These are phyloP conservation scores for Oleoguttula mirabilis DNA, from an alignment of 495 filamentous ascomycete genomes.

Conservation along the genomic window DNA sequence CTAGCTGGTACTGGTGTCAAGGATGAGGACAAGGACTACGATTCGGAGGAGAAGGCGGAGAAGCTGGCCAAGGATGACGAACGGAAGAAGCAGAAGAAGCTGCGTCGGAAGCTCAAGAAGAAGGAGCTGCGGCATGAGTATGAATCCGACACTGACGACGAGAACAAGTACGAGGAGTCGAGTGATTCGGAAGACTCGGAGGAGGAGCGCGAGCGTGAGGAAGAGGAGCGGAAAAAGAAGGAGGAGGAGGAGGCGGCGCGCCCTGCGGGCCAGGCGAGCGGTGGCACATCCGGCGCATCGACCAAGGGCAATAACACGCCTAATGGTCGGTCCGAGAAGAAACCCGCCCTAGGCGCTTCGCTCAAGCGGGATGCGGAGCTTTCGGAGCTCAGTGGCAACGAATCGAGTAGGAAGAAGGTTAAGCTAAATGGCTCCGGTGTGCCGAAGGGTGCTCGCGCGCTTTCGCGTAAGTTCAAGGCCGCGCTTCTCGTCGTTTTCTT, in stretches of 20 bases:
- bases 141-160: slow-evolving; percentile 39
- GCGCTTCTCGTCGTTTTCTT: too few species aligned
- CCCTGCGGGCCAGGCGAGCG: slow-evolving; percentile 33
- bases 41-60: slow-evolving; percentile 61
- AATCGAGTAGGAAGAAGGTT: slow-evolving; percentile 85
- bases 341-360: slow-evolving; percentile 33
- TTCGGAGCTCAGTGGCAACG: slow-evolving; percentile 83
- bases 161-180: slow-evolving; percentile 18
- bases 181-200: slow-evolving; percentile 29
- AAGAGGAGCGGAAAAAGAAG: slow-evolving; percentile 59
- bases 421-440: slow-evolving; percentile 30
- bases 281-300: slow-evolving; percentile 26
- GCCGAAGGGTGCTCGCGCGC: slow-evolving; percentile 39
- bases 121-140: slow-evolving; percentile 78
- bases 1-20: slow-evolving; percentile 45
- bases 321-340: slow-evolving; percentile 54
- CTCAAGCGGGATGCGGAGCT: slow-evolving; percentile 74
- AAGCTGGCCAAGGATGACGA: slow-evolving; percentile 54
- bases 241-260: slow-evolving; percentile 50
- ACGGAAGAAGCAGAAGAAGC: slow-evolving; percentile 56
- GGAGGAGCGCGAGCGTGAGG: slow-evolving; percentile 39
- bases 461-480: slow-evolving; percentile 32
- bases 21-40: slow-evolving; percentile 71
- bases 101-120: slow-evolving; percentile 67
- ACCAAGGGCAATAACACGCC: slow-evolving; percentile 66